Evolutionary conservation across 2,329 filamentous ascomycete genomes (phyloP).

Genomic region (Fusarium paranaense): DNA sequence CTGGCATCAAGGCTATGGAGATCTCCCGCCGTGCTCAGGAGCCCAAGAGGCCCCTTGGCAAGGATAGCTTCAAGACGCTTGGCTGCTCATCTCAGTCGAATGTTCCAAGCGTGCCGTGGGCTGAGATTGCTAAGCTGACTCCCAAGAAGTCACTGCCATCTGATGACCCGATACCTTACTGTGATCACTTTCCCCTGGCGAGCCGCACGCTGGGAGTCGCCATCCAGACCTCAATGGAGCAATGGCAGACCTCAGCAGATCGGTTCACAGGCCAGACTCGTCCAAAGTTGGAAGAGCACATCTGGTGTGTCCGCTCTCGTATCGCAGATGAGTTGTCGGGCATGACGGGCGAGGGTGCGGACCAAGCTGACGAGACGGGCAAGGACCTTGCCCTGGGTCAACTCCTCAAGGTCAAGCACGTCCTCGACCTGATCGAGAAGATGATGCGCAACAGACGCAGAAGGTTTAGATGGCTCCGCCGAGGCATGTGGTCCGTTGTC

Average conservation of each 20-base stretch:
- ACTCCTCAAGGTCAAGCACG: slow-evolving; percentile 82
- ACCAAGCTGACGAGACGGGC: slow-evolving; percentile 83
- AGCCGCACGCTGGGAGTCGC: slow-evolving; percentile 63
- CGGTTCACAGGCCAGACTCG: slow-evolving; percentile 68
- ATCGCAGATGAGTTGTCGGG: slow-evolving; percentile 66
- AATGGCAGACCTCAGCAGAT: slow-evolving; percentile 71
- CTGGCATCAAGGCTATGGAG: slow-evolving; percentile 90
- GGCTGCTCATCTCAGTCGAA: slow-evolving; percentile 39
- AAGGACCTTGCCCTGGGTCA: slow-evolving; percentile 81
- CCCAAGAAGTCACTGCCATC: slow-evolving; percentile 49
- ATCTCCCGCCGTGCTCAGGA: slow-evolving; percentile 75
- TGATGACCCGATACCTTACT: slow-evolving; percentile 53
- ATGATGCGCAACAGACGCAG: slow-evolving; percentile 77
- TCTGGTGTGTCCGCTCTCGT: slow-evolving; percentile 60
- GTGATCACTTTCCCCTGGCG: slow-evolving; percentile 63
- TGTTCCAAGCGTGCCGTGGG: slow-evolving; percentile 51
- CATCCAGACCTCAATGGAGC: slow-evolving; percentile 60
- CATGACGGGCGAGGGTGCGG: slow-evolving; percentile 74
- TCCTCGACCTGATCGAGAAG: slow-evolving; percentile 82
- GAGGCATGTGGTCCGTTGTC: slow-evolving; percentile 82
- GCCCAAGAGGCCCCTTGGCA: slow-evolving; percentile 51
- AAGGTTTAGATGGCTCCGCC: slow-evolving; percentile 78
- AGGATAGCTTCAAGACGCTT: slow-evolving; percentile 25
- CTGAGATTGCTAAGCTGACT: slow-evolving; percentile 57
- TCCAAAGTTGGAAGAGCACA: slow-evolving; percentile 61